phyloP scores from a whole-genome alignment of 2,329 filamentous ascomycete species.

The Scedosporium dehoogii region DNA sequence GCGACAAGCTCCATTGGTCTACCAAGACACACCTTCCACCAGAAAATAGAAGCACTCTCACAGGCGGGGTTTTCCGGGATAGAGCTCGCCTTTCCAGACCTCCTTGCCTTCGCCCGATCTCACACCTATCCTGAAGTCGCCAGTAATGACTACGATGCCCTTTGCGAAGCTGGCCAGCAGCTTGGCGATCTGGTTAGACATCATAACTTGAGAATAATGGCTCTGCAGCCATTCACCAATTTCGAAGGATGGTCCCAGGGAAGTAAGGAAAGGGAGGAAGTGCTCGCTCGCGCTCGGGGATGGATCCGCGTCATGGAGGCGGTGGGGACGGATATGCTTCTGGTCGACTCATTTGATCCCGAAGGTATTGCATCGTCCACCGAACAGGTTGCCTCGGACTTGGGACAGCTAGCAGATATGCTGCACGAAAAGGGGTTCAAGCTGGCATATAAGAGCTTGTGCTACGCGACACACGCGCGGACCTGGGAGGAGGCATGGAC shows the following conservation, averaged over 20 bases:
- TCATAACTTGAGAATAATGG: conserved; percentile 50
- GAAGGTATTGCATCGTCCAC: conserved; percentile 41
- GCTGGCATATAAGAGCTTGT: conserved; percentile 75
- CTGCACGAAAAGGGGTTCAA: conserved; percentile 45
- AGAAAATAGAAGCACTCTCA: conserved; percentile 54
- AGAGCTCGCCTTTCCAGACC: conserved; percentile 66
- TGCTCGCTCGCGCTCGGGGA: conserved; percentile 50
- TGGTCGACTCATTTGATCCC: conserved; percentile 56
- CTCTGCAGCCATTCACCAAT: conserved; percentile 67
- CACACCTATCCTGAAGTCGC: conserved; percentile 40
- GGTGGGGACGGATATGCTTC: conserved; percentile 58
- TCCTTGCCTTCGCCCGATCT: conserved; percentile 49
- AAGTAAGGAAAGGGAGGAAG: conserved; percentile 47
- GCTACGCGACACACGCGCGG: conserved; percentile 63
- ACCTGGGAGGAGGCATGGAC: conserved; percentile 62
- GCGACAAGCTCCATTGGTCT: conserved; percentile 41
- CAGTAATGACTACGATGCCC: conserved; percentile 47
- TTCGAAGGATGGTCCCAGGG: conserved; percentile 64
- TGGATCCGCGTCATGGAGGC: conserved; percentile 67
- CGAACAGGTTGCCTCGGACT: conserved; percentile 45
- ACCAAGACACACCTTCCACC: conserved; percentile 33
- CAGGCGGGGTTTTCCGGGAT: conserved; percentile 57
- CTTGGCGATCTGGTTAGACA: conserved; percentile 45
- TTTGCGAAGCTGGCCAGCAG: conserved; percentile 43
- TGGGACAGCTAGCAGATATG: conserved; percentile 54